Percentiles rank a stretch among this genome's conserved stretches.
Evolutionary conservation across 164 flowering plant genomes (phyloP).

Genomic region (Umbellularia californica): DNA sequence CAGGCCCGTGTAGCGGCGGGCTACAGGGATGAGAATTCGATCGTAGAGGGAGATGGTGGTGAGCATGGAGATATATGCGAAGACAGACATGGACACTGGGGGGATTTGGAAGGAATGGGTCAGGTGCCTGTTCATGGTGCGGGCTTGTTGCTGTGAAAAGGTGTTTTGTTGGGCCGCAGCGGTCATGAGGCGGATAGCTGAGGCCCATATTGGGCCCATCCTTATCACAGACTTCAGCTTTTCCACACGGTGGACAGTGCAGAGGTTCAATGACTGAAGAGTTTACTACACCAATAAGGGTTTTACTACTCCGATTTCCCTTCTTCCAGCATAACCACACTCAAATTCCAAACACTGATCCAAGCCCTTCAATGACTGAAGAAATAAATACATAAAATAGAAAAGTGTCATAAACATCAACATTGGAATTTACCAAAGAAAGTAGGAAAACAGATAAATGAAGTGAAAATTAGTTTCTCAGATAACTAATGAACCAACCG

Average conservation of each 20-base stretch:
- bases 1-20: constrained; percentile 57
- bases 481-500: too few species aligned
- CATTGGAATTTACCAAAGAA: too few species aligned
- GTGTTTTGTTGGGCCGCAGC: constrained; percentile 73
- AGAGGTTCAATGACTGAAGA: too few species aligned
- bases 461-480: too few species aligned
- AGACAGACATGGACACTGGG: constrained; percentile 72
- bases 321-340: too few species aligned
- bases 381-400: too few species aligned
- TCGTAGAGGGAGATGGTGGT: constrained; percentile 58
- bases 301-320: too few species aligned
- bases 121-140: constrained; percentile 64
- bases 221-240: constrained; percentile 68
- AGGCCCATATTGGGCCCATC: constrained; percentile 88
- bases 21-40: constrained; percentile 51
- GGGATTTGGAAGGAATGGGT: constrained; percentile 65
- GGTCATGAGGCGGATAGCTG: constrained; percentile 66
- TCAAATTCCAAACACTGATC: too few species aligned
- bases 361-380: too few species aligned
- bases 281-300: too few species aligned
- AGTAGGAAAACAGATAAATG: too few species aligned
- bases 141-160: constrained; percentile 74
- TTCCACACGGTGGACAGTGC: constrained; percentile 76
- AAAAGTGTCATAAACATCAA: too few species aligned
- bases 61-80: constrained; percentile 56